Percentiles rank a stretch among this genome's conserved stretches.
These are phyloP conservation scores for Boletus vermiculosoides DNA, from an alignment of 768 basidiomycete species.

Conservation along the genomic window DNA sequence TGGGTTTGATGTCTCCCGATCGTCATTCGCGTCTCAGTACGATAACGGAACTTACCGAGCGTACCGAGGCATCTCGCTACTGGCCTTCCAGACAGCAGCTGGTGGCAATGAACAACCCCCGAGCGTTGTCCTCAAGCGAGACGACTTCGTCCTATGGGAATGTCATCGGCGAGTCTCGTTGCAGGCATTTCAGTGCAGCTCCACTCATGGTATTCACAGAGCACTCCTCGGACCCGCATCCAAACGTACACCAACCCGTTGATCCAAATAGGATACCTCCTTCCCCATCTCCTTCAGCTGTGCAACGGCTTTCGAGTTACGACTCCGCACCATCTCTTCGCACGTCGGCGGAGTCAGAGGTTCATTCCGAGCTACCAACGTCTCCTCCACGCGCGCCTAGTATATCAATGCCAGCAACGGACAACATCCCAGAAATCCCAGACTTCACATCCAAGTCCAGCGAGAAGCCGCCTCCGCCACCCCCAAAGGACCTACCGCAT, in stretches of 20 bases:
- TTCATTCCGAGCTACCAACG: conserved; percentile 34
- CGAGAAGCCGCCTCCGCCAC: conserved; percentile 25
- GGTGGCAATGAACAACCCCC: conserved; percentile 39
- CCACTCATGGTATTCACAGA: conserved; percentile 20
- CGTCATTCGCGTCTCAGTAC: conserved; percentile 50
- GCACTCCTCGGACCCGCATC: conserved; percentile 5
- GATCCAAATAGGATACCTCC: conserved; percentile 62
- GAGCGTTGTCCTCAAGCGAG: conserved; percentile 33
- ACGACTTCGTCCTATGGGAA: conserved; percentile 63
- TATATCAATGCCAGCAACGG: conserved; percentile 44
- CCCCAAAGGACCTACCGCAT: conserved; percentile 23
- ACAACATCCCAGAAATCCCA: conserved; percentile 55
- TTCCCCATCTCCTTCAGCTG: conserved; percentile 67
- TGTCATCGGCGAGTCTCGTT: conserved; percentile 49
- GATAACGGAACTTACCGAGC: conserved; percentile 67
- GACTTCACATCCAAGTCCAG: conserved; percentile 51
- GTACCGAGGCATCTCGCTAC: conserved; percentile 54
- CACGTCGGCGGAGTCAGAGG: conserved; percentile 40
- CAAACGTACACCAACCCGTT: conserved; percentile 15
- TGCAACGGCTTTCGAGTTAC: conserved; percentile 56
- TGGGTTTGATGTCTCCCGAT: conserved; percentile 33
- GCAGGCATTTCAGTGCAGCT: neutral
- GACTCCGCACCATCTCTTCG: conserved; percentile 57
- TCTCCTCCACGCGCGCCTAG: conserved; percentile 42
- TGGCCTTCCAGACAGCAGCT: conserved; percentile 45